Evolutionary conservation across 1,284 basidiomycete species (phyloP).

Genomic region (Testicularia cyperi): DNA sequence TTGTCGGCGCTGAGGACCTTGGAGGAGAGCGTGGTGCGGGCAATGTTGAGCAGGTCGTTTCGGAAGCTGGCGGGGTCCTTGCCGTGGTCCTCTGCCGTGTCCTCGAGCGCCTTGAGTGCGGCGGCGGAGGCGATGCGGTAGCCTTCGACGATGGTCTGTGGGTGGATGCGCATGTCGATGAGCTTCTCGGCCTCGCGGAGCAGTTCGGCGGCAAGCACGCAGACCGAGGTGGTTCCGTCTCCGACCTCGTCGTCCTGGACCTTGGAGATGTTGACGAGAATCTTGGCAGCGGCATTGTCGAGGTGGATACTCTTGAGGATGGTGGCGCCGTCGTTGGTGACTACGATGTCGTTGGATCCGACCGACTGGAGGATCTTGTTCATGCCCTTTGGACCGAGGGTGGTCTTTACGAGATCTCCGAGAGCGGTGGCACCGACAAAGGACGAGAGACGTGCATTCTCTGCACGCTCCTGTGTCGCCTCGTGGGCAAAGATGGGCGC

Average conservation of each 20-base stretch:
- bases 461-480: constrained; percentile 97
- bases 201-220: constrained; percentile 88
- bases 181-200: constrained; percentile 94
- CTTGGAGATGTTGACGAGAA: constrained; percentile 99
- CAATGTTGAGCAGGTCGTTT: constrained; percentile 91
- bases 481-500: constrained; percentile 58
- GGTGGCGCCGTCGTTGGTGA: constrained; percentile 98
- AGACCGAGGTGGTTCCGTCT: constrained; percentile 93
- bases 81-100: constrained; percentile 76
- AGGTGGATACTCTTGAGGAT: constrained; percentile 96
- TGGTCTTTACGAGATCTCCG: constrained; percentile 96
- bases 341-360: constrained; percentile 87
- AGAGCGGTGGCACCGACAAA: constrained; percentile 96
- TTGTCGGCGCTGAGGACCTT: constrained; percentile 98
- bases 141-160: constrained; percentile 99
- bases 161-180: constrained; percentile 85
- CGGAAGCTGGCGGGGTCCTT: constrained; percentile 75
- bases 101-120: constrained; percentile 81
- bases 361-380: constrained; percentile 92
- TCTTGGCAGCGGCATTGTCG: constrained; percentile 98
- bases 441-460: constrained; percentile 93
- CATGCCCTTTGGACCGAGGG: constrained; percentile 93
- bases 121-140: constrained; percentile 88
- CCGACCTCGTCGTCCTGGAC: constrained; percentile 99
- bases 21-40: constrained; percentile 89